Evolutionary conservation across 768 basidiomycete species (phyloP).

Genomic region (Kwoniella mangroviensis): DNA sequence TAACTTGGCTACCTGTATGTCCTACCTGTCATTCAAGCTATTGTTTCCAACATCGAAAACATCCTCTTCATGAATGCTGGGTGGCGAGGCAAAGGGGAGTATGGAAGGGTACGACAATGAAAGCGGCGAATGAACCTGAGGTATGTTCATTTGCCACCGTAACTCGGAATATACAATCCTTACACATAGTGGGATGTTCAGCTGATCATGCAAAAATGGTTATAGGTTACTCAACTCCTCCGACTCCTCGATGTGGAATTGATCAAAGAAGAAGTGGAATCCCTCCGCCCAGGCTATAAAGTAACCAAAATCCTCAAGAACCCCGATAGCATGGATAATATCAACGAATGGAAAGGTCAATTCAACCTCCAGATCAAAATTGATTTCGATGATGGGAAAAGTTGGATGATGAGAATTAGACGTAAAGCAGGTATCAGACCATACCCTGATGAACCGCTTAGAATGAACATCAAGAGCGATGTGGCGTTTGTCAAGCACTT

Average conservation of each 20-base stretch:
- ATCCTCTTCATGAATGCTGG: neutral
- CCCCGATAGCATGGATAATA: neutral
- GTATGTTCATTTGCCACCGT: too few species aligned
- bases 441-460: constrained; percentile 1
- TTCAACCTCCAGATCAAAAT: constrained; percentile 6
- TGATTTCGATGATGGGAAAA: constrained; percentile 9
- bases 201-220: too few species aligned
- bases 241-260: neutral
- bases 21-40: neutral
- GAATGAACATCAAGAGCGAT: constrained; percentile 6
- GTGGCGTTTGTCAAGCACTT: neutral
- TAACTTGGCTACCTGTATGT: neutral
- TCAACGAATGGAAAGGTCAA: neutral
- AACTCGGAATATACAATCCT: neutral
- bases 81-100: neutral
- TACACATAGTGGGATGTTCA: neutral
- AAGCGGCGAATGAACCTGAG: constrained; percentile 1
- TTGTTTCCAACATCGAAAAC: neutral
- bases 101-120: neutral
- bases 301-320: neutral
- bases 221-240: neutral
- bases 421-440: neutral
- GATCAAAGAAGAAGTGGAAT: neutral
- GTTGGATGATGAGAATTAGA: constrained; percentile 20
- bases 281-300: neutral